These are phyloP conservation scores for Lecanoromycetidae sp. DNA, from an alignment of 2,329 filamentous ascomycete species.

Conservation along the genomic window DNA sequence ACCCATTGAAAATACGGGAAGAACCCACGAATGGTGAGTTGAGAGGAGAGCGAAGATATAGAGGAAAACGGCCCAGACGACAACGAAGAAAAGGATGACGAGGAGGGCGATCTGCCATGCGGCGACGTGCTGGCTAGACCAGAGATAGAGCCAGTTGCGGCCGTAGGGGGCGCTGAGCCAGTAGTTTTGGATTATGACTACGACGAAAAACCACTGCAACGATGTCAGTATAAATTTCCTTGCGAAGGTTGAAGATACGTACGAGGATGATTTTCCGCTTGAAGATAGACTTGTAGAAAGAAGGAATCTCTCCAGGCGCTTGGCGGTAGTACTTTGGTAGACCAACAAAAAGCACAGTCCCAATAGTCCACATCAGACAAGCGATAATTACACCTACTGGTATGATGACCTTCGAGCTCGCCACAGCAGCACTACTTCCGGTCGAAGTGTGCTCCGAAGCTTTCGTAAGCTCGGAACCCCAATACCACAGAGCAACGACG, in stretches of 20 bases:
- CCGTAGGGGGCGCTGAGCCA: slow-evolving; percentile 55
- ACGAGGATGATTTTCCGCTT: slow-evolving; percentile 52
- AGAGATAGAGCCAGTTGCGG: slow-evolving; percentile 55
- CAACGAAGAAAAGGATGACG: slow-evolving; percentile 35
- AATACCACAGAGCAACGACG: slow-evolving; percentile 53
- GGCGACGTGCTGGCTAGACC: slow-evolving; percentile 44
- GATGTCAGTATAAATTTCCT: no score
- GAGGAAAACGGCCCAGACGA: slow-evolving; percentile 46
- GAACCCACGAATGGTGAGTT: slow-evolving; percentile 52
- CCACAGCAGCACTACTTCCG: slow-evolving; percentile 31
- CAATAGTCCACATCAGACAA: slow-evolving; percentile 44
- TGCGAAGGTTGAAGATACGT: no score
- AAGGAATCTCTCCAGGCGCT: slow-evolving; percentile 49
- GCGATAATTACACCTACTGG: slow-evolving; percentile 48
- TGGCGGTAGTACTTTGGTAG: slow-evolving; percentile 56
- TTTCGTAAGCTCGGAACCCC: slow-evolving; percentile 47
- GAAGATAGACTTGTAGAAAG: slow-evolving; percentile 49
- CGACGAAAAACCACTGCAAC: slow-evolving; percentile 58
- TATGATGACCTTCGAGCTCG: slow-evolving; percentile 36
- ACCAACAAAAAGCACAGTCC: slow-evolving; percentile 45
- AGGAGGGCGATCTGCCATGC: slow-evolving; percentile 47
- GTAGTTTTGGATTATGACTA: slow-evolving; percentile 54
- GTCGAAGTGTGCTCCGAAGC: slow-evolving; percentile 30
- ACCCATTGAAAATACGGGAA: slow-evolving; percentile 56
- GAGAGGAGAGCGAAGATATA: slow-evolving; percentile 43